Evolutionary conservation across 345 rosid species (phyloP).

Genomic region (Citrus unshiu): DNA sequence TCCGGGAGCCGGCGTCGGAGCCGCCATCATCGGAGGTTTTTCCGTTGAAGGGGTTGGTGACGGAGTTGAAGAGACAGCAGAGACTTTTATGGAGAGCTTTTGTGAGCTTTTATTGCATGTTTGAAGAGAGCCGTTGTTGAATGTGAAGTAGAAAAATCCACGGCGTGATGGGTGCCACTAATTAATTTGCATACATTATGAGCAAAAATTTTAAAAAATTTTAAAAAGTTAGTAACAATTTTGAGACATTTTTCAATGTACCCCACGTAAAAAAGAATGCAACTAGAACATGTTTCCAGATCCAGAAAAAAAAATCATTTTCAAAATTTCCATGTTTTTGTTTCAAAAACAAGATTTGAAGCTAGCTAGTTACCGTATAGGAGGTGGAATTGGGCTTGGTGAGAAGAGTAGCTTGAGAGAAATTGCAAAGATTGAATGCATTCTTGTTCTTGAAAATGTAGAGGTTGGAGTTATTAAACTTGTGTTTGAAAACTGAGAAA

Average conservation of each 20-base stretch:
- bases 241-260: no score
- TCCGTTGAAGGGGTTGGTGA: constrained; percentile 23
- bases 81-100: constrained; percentile 63
- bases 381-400: constrained; percentile 65
- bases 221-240: no score
- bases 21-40: constrained; percentile 20
- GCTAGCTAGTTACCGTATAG: constrained; percentile 46
- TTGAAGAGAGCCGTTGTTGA: constrained; percentile 61
- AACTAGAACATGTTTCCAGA: no score
- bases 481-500: constrained; percentile 74
- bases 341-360: no score
- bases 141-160: constrained; percentile 83
- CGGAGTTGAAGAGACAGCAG: constrained; percentile 35
- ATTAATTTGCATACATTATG: not conserved
- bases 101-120: constrained; percentile 45
- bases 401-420: constrained; percentile 74
- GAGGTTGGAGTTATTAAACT: constrained; percentile 51
- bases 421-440: constrained; percentile 79
- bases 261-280: no score
- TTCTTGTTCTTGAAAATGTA: constrained; percentile 80
- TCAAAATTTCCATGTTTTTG: no score
- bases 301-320: no score
- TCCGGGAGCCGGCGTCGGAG: constrained; percentile 59
- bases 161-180: constrained; percentile 92
- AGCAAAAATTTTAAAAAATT: not conserved